A percentile compares a stretch with the other conserved stretches of the same genome.
These are phyloP conservation scores for Pestalotiopsis sp. DNA, from an alignment of 2,329 filamentous ascomycete genomes.

Conservation along the genomic window DNA sequence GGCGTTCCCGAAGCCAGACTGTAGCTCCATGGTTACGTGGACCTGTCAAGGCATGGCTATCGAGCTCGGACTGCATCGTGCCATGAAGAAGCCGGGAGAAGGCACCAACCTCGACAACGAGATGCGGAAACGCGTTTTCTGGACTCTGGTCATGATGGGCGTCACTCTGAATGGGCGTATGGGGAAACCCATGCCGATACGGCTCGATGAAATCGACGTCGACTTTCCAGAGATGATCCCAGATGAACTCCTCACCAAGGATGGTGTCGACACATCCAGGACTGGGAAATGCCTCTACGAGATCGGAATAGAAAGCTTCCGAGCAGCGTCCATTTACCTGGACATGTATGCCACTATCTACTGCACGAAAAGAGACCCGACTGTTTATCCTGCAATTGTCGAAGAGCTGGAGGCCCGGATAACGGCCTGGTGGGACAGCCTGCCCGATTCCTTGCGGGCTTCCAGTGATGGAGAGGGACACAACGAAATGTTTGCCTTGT, in stretches of 20 bases:
- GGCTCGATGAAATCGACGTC: slow-evolving; percentile 74
- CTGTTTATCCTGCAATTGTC: slow-evolving; percentile 64
- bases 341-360: slow-evolving; percentile 80
- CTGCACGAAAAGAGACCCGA: slow-evolving; percentile 62
- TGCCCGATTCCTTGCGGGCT: slow-evolving; percentile 60
- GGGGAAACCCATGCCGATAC: slow-evolving; percentile 74
- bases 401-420: slow-evolving; percentile 66
- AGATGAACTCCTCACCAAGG: slow-evolving; percentile 68
- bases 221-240: slow-evolving; percentile 72
- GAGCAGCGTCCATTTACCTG: slow-evolving; percentile 65
- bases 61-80: slow-evolving; percentile 74
- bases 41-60: slow-evolving; percentile 68
- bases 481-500: slow-evolving; percentile 48
- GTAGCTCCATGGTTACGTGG: slow-evolving; percentile 67
- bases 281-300: slow-evolving; percentile 65
- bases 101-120: slow-evolving; percentile 66
- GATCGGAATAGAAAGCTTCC: slow-evolving; percentile 66
- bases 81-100: slow-evolving; percentile 51
- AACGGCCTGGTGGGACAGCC: slow-evolving; percentile 59
- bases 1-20: slow-evolving; percentile 77
- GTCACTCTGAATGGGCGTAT: slow-evolving; percentile 73
- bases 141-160: slow-evolving; percentile 66
- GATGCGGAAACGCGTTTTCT: slow-evolving; percentile 76
- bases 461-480: slow-evolving; percentile 43
- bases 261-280: slow-evolving; percentile 57